phyloP scores from a whole-genome alignment of 495 filamentous ascomycete genomes.

The Elaphomyces granulatus region DNA sequence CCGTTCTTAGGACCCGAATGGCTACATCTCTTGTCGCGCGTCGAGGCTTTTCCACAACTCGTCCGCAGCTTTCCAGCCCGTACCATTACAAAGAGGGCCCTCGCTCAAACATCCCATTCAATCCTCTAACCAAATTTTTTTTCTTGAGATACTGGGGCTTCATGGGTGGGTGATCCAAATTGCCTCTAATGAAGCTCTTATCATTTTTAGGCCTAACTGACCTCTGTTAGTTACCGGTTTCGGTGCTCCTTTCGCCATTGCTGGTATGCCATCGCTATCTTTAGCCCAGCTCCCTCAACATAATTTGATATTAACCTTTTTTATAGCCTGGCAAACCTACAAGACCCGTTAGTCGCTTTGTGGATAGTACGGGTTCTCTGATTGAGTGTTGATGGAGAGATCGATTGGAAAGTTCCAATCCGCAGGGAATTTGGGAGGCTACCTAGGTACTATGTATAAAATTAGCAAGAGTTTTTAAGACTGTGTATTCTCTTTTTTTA shows the following conservation, averaged over 20 bases:
- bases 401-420: no score
- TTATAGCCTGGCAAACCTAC: constrained; percentile 73
- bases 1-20: constrained; percentile 55
- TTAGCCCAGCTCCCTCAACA: neutral
- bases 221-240: constrained; percentile 51
- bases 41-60: constrained; percentile 88
- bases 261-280: constrained; percentile 42
- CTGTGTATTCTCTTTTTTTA: no score
- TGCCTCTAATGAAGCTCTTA: constrained; percentile 3
- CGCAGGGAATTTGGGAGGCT: no score
- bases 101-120: constrained; percentile 88
- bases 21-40: constrained; percentile 56
- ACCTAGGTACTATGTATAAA: no score
- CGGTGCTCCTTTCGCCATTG: constrained; percentile 65
- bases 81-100: constrained; percentile 99
- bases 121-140: constrained; percentile 79
- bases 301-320: constrained; percentile 7
- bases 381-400: no score
- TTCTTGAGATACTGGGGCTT: constrained; percentile 68
- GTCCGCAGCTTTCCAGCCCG: constrained; percentile 69
- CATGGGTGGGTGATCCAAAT: constrained; percentile 41
- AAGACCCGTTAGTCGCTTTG: no score
- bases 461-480: no score
- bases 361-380: no score
- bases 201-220: constrained; percentile 16